These are phyloP conservation scores for Betula pendula DNA, from an alignment of 306 rosid genomes.

Conservation along the genomic window DNA sequence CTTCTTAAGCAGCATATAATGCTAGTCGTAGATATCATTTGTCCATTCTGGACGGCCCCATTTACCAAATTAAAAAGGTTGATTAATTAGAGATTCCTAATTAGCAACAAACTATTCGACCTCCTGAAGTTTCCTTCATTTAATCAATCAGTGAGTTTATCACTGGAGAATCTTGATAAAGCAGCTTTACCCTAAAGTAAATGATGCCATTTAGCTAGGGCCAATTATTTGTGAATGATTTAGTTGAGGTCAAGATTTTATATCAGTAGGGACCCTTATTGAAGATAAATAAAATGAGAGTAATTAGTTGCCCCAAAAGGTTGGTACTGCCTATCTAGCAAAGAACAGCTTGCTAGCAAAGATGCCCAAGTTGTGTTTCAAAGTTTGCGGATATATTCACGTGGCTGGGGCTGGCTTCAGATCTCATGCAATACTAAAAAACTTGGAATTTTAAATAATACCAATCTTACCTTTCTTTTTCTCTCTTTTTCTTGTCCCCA, in stretches of 20 bases:
- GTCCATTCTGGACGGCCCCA: not conserved
- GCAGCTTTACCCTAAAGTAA: slow-evolving; percentile 4
- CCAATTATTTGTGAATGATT: not conserved
- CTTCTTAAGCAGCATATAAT: too few relatives aligned
- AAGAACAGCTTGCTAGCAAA: not conserved
- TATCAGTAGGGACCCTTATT: not conserved
- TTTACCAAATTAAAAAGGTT: not conserved
- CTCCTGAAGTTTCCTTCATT: not conserved
- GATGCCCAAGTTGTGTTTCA: slow-evolving; percentile 1
- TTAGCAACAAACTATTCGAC: not conserved
- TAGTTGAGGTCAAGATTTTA: not conserved
- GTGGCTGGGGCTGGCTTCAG: not conserved
- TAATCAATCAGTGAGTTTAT: slow-evolving; percentile 2
- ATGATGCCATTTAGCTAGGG: not conserved
- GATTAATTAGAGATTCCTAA: not conserved
- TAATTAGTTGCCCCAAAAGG: not conserved
- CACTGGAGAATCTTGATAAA: not conserved
- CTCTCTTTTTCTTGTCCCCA: not conserved
- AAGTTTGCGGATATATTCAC: not conserved
- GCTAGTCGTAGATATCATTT: too few relatives aligned
- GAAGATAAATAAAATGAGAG: not conserved
- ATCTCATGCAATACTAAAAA: not conserved
- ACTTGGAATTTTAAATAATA: not conserved
- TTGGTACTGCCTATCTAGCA: not conserved
- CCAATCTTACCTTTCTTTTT: not conserved